Evolutionary conservation across 2,329 filamentous ascomycete genomes (phyloP).

Genomic region (Meredithiella fracta): DNA sequence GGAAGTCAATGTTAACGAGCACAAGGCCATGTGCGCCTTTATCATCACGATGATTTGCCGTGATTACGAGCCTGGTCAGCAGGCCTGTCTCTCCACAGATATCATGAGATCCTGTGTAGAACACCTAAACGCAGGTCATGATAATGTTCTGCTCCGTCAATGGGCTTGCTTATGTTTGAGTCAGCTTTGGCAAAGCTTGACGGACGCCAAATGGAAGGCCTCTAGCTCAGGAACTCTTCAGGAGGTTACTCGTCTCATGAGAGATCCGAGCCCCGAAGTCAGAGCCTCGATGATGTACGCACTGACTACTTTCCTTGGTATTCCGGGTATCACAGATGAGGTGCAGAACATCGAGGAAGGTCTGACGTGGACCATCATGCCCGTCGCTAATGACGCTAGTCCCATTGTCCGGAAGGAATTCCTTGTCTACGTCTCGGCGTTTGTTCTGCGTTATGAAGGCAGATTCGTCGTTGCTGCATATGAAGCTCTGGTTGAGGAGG

Average conservation of each 20-base stretch:
- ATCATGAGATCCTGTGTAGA: constrained; percentile 76
- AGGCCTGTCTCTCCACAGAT: constrained; percentile 77
- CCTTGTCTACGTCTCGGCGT: constrained; percentile 82
- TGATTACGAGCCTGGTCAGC: constrained; percentile 78
- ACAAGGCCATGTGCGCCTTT: constrained; percentile 97
- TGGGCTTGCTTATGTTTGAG: constrained; percentile 94
- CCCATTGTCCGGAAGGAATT: constrained; percentile 88
- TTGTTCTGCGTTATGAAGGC: constrained; percentile 75
- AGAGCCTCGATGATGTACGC: constrained; percentile 86
- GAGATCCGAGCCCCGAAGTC: constrained; percentile 82
- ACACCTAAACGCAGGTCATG: constrained; percentile 60
- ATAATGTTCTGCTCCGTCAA: constrained; percentile 77
- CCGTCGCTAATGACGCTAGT: constrained; percentile 87
- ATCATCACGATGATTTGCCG: constrained; percentile 96
- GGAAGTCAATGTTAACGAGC: constrained; percentile 65
- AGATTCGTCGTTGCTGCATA: constrained; percentile 86
- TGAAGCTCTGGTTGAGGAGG: constrained; percentile 77
- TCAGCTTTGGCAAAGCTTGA: constrained; percentile 80
- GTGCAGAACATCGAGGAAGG: constrained; percentile 82
- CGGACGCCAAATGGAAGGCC: constrained; percentile 69
- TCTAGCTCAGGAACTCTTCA: constrained; percentile 65
- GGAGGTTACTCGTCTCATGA: constrained; percentile 62
- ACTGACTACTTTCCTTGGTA: constrained; percentile 83
- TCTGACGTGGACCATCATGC: constrained; percentile 72
- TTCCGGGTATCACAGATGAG: constrained; percentile 80